These are phyloP conservation scores for Tetrahymena borealis DNA, from an alignment of 73 alveolate species.

Conservation along the genomic window DNA sequence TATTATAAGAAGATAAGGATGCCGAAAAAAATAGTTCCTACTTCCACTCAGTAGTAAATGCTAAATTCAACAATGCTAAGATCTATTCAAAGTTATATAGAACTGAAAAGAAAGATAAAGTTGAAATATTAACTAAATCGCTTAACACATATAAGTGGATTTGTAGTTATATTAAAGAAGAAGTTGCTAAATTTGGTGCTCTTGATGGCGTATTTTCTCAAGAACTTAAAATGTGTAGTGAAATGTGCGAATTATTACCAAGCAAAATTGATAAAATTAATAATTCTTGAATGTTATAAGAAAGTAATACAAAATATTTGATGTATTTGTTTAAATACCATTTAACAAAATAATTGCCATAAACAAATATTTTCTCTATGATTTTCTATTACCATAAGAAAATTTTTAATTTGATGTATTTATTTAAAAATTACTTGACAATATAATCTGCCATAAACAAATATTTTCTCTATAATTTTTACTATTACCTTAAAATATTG, in stretches of 20 bases:
- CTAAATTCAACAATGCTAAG: conserved; percentile 74
- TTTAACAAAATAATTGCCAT: too few species aligned
- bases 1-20: conserved; percentile 65
- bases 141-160: conserved; percentile 64
- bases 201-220: conserved; percentile 57
- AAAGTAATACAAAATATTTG: too few species aligned
- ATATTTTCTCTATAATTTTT: too few species aligned
- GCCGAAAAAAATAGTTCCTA: conserved; percentile 67
- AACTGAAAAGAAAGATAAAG: conserved; percentile 65
- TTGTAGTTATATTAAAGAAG: conserved; percentile 40
- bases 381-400: too few species aligned
- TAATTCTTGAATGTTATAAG: conserved; percentile 6
- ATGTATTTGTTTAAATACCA: too few species aligned
- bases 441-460: too few species aligned
- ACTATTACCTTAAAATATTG: too few species aligned
- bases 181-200: conserved; percentile 44
- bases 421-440: too few species aligned
- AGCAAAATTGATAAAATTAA: conserved; percentile 54
- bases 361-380: too few species aligned
- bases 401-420: too few species aligned
- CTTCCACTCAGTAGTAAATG: conserved; percentile 63
- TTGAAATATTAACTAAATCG: conserved; percentile 59
- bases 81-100: conserved; percentile 66
- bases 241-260: conserved; percentile 84
- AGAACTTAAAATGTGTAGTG: conserved; percentile 73